phyloP scores from a whole-genome alignment of 1,139 yeast species.

The Fermentozyma sake region DNA sequence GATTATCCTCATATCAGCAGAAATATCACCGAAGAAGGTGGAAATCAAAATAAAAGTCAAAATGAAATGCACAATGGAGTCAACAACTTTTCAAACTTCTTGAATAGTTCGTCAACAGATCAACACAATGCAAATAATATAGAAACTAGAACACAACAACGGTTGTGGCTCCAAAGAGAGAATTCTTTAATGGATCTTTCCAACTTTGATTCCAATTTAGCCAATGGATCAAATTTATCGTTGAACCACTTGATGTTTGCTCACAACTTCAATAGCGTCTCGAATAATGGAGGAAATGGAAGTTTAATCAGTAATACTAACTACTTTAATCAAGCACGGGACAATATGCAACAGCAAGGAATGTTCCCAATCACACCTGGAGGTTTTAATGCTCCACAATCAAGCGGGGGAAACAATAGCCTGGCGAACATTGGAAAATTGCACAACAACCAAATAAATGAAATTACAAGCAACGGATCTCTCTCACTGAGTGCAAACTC shows the following conservation, averaged over 20 bases:
- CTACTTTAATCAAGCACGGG: slow-evolving; percentile 1
- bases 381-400: background rate
- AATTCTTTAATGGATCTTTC: slow-evolving; percentile 59
- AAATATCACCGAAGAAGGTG: background rate
- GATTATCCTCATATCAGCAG: background rate
- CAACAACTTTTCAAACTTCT: slow-evolving; percentile 30
- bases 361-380: slow-evolving; percentile 1
- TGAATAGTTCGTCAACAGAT: slow-evolving; percentile 13
- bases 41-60: no score
- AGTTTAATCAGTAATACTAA: background rate
- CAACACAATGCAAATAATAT: slow-evolving; percentile 9
- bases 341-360: no score
- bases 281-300: slow-evolving; percentile 6
- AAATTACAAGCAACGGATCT: slow-evolving; percentile 1
- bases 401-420: no score
- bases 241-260: slow-evolving; percentile 46
- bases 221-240: slow-evolving; percentile 42
- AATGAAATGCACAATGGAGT: slow-evolving; percentile 18
- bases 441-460: background rate
- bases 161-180: slow-evolving; percentile 79
- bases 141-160: slow-evolving; percentile 76
- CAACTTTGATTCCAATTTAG: slow-evolving; percentile 29
- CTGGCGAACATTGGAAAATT: no score
- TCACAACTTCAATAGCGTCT: slow-evolving; percentile 22
- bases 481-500: no score